Evolutionary conservation across 177 flowering plant genomes (phyloP), one percentile per base, ranked within the genome.

Genomic region (Vitis hybrid): DNA sequence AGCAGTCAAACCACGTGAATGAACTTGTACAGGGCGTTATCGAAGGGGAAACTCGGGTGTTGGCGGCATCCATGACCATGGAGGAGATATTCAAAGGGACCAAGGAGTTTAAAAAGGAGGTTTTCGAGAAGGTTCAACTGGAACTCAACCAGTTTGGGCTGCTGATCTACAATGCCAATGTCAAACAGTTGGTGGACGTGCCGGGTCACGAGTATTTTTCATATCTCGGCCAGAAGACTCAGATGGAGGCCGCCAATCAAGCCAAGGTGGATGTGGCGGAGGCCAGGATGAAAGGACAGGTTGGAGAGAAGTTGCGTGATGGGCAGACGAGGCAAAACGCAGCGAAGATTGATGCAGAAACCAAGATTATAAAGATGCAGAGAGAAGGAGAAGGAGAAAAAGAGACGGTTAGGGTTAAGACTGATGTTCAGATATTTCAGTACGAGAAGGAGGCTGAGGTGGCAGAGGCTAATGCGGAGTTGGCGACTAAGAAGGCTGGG

Each of bases 41-140:
- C 10, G 83, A 80, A 46, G 83, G 83, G 0, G 83, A 80, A 35
- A 80, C 80, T 2, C 72, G 83, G 8, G 83, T 80, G 13, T 63
- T 80, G 1, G 83, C 80, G 2, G 83, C 83, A 4, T 74, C 78
- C 48, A 75, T 80, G 83, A 77, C 83, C 56, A 80, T 80, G 82
- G 82, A 80, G 13, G 69, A 77, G 60, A 71, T 80, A 2, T 80
- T 80, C 60, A 71, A 40, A 46, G 83, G 83, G 0, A 80, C 83
- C 15, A 80, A 80, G 51, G 78, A 72, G 62, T 80, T 80, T 8
- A 80, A 80, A 17, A 59, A 74, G 12, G 78, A 77, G 14, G 80
- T 80, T 1, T 77, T 77, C 24, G 83, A 30, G 56, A 80, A 80
- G 50, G 83, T 80, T 4, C 83, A 80, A 64, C 70, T 80, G 2